Evolutionary conservation across 2,329 filamentous ascomycete genomes (phyloP).

Genomic region (Fusarium sp.): DNA sequence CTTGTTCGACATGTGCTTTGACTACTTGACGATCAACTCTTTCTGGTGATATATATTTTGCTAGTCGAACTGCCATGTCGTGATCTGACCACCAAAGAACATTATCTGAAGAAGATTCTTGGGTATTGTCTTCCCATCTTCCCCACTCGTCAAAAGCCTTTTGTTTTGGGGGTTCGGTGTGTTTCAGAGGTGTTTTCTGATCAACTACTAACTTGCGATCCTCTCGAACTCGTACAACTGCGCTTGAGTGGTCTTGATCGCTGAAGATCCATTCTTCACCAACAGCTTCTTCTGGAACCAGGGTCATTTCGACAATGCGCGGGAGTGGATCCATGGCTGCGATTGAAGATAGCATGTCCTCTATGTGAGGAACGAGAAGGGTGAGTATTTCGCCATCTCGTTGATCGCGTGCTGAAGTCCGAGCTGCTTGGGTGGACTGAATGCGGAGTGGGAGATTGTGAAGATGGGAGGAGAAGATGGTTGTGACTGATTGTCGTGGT

Average conservation of each 20-base stretch:
- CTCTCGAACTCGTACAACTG: conserved; percentile 47
- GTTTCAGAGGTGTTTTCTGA: conserved; percentile 4
- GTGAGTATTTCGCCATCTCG: conserved; percentile 54
- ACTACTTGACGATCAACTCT: conserved; percentile 44
- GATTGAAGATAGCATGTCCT: conserved; percentile 55
- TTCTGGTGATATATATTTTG: conserved; percentile 56
- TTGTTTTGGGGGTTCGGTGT: not conserved
- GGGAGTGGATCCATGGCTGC: conserved; percentile 48
- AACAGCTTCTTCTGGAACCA: conserved; percentile 58
- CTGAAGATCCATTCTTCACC: conserved; percentile 50
- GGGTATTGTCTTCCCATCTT: conserved; percentile 50
- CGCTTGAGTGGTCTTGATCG: conserved; percentile 47
- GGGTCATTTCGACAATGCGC: conserved; percentile 54
- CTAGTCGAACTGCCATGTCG: conserved; percentile 57
- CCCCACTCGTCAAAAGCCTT: conserved; percentile 60
- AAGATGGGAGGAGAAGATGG: conserved; percentile 52
- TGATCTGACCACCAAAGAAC: conserved; percentile 61
- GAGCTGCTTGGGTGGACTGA: conserved; percentile 47
- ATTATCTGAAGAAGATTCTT: not conserved
- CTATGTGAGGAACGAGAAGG: conserved; percentile 55
- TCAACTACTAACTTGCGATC: conserved; percentile 25
- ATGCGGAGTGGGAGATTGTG: conserved; percentile 53
- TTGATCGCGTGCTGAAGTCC: conserved; percentile 49
- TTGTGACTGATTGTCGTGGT: conserved; percentile 30
- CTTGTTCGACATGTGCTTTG: conserved; percentile 46